These are phyloP conservation scores for Lentinula raphanica DNA, from an alignment of 768 basidiomycete genomes.

Conservation along the genomic window DNA sequence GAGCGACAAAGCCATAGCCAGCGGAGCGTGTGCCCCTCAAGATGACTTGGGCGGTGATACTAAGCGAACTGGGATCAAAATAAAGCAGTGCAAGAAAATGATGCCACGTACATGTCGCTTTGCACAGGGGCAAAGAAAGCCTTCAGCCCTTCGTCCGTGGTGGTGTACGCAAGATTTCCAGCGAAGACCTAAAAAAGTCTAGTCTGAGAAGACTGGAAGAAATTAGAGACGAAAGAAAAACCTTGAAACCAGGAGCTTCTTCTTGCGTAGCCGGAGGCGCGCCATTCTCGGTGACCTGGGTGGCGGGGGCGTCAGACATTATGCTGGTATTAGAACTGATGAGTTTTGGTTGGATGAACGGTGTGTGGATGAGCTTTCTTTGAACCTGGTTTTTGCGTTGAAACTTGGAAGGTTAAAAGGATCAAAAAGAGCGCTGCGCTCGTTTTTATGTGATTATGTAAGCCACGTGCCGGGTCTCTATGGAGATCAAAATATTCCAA, in stretches of 20 bases:
- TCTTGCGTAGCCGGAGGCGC: constrained; percentile 77
- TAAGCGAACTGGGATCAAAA: constrained; percentile 25
- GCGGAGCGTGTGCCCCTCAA: constrained; percentile 80
- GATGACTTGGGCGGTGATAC: constrained; percentile 82
- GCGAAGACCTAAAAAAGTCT: constrained; percentile 68
- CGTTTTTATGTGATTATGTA: constrained; percentile 13
- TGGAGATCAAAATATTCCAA: not conserved
- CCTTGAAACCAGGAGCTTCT: constrained; percentile 80
- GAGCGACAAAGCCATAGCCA: constrained; percentile 90
- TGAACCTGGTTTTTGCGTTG: constrained; percentile 83
- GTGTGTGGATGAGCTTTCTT: constrained; percentile 49
- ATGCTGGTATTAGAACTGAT: constrained; percentile 50
- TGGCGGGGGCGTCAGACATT: constrained; percentile 92
- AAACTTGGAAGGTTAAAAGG: constrained; percentile 79
- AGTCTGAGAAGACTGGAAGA: constrained; percentile 8
- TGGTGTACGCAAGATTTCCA: constrained; percentile 92
- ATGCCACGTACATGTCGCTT: constrained; percentile 76
- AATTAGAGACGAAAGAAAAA: constrained; percentile 26
- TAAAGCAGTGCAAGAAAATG: constrained; percentile 35
- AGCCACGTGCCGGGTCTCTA: not conserved
- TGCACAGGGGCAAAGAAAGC: constrained; percentile 86
- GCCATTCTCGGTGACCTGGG: constrained; percentile 78
- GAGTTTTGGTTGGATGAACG: constrained; percentile 45
- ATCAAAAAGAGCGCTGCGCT: constrained; percentile 35
- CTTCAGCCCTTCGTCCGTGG: constrained; percentile 92